Percentiles rank a stretch among this genome's conserved stretches.
These are phyloP conservation scores for Ascochyta viciae-villosae DNA, from an alignment of 2,329 filamentous ascomycete genomes.

Conservation along the genomic window DNA sequence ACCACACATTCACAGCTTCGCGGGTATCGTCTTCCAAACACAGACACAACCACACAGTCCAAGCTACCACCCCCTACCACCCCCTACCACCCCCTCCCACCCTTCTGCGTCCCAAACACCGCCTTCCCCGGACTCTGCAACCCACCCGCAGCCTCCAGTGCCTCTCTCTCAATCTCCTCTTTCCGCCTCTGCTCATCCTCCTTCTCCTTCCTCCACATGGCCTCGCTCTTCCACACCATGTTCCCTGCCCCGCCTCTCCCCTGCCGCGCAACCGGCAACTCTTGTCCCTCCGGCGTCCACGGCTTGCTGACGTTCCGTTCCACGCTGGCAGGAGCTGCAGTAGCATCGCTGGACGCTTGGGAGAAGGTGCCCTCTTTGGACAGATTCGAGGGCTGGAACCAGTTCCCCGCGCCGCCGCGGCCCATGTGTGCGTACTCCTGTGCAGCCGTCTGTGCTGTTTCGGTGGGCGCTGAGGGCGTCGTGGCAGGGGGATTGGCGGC, in stretches of 20 bases:
- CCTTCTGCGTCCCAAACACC: conserved; percentile 46
- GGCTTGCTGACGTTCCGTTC: conserved; percentile 41
- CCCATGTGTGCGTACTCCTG: conserved; percentile 55
- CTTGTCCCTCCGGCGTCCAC: conserved; percentile 45
- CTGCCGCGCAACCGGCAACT: conserved; percentile 44
- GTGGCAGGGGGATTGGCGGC: conserved; percentile 39
- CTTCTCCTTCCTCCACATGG: conserved; percentile 39
- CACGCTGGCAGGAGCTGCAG: conserved; percentile 33
- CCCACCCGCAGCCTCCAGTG: conserved; percentile 48
- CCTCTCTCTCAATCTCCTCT: conserved; percentile 45
- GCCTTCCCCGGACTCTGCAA: conserved; percentile 51
- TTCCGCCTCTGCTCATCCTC: conserved; percentile 39
- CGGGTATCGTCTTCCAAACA: not conserved
- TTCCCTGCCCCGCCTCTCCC: conserved; percentile 59
- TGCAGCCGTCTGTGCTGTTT: conserved; percentile 24
- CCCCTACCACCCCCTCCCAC: conserved; percentile 34
- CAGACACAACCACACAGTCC: not conserved
- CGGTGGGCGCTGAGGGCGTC: conserved; percentile 17
- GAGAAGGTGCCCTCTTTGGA: conserved; percentile 50
- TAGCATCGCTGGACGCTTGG: conserved; percentile 33
- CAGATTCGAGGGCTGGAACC: conserved; percentile 53
- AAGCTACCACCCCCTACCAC: not conserved
- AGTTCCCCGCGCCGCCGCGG: conserved; percentile 57
- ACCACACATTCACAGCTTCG: not conserved
- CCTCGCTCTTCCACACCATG: conserved; percentile 51